Percentiles rank a stretch among this genome's conserved stretches.
phyloP scores from a whole-genome alignment of 2,329 filamentous ascomycete species.

The Ophidiomyces ophidiicola region DNA sequence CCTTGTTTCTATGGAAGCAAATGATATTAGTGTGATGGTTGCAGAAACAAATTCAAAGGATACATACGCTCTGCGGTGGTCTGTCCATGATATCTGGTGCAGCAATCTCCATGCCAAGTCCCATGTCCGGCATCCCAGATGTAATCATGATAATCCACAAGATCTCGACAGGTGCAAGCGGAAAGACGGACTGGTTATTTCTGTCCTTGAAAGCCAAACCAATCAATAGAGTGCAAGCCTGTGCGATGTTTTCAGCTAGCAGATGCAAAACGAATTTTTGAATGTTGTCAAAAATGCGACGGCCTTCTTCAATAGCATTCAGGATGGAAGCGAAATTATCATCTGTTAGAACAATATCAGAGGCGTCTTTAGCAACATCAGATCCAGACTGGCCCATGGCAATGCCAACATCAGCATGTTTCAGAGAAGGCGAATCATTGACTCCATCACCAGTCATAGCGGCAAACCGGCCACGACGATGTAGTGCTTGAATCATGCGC shows the following conservation, averaged over 20 bases:
- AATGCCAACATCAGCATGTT: slow-evolving; percentile 72
- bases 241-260: slow-evolving; percentile 68
- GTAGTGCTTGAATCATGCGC: slow-evolving; percentile 61
- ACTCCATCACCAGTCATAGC: slow-evolving; percentile 87
- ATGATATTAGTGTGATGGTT: neutral
- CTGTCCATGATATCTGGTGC: slow-evolving; percentile 66
- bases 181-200: slow-evolving; percentile 64
- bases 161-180: slow-evolving; percentile 72
- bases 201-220: slow-evolving; percentile 70
- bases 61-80: slow-evolving; percentile 52
- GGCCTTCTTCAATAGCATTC: slow-evolving; percentile 69
- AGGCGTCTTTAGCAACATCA: slow-evolving; percentile 70
- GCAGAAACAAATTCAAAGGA: neutral
- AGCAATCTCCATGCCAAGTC: slow-evolving; percentile 67
- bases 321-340: slow-evolving; percentile 65
- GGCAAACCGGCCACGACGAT: slow-evolving; percentile 54
- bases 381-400: slow-evolving; percentile 73
- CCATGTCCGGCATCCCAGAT: slow-evolving; percentile 76
- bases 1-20: slow-evolving; percentile 39
- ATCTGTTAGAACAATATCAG: slow-evolving; percentile 29
- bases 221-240: slow-evolving; percentile 68
- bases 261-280: slow-evolving; percentile 78
- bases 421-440: slow-evolving; percentile 73
- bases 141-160: slow-evolving; percentile 94
- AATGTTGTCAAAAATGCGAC: slow-evolving; percentile 79